These are phyloP conservation scores for Aspergillus felis DNA, from an alignment of 2,329 filamentous ascomycete genomes.

Conservation along the genomic window DNA sequence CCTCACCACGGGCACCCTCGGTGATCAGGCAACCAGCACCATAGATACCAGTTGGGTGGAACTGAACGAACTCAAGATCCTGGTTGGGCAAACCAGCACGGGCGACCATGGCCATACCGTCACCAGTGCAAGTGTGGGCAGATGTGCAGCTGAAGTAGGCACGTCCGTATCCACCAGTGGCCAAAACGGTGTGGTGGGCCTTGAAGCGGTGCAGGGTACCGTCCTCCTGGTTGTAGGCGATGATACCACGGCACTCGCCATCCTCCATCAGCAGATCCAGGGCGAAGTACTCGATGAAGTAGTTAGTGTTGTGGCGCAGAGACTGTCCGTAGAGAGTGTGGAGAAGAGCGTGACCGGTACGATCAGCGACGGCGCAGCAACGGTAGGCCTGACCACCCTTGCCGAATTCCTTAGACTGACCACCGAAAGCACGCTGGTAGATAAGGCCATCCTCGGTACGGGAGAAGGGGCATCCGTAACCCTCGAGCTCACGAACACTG, in stretches of 20 bases:
- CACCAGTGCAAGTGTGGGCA: conserved; percentile 96
- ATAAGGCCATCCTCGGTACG: conserved; percentile 96
- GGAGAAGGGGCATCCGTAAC: conserved; percentile 91
- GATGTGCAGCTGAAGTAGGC: conserved; percentile 98
- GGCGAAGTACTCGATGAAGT: conserved; percentile 99
- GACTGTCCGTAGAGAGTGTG: conserved; percentile 99
- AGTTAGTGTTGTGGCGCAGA: conserved; percentile 96
- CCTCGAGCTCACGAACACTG: conserved; percentile 90
- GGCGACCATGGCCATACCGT: conserved; percentile 99
- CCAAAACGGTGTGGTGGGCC: conserved; percentile 92
- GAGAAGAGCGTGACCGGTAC: conserved; percentile 94
- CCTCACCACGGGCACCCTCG: conserved; percentile 95
- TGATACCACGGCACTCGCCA: conserved; percentile 90
- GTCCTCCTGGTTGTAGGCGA: conserved; percentile 98
- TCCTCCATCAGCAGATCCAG: conserved; percentile 97
- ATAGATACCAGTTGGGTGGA: conserved; percentile 99
- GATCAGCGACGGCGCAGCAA: conserved; percentile 92
- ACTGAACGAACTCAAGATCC: conserved; percentile 99
- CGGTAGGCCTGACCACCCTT: conserved; percentile 98
- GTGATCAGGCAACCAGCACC: conserved; percentile 97
- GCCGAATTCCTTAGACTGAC: conserved; percentile 89
- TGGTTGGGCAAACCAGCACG: conserved; percentile 97
- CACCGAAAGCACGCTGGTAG: conserved; percentile 98
- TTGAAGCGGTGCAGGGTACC: conserved; percentile 96
- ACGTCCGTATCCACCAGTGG: conserved; percentile 95